A percentile compares a stretch with the other conserved stretches of the same genome.
Conservation (phyloP, 208 protist species). For the Trypanosoma vivax region DNA sequence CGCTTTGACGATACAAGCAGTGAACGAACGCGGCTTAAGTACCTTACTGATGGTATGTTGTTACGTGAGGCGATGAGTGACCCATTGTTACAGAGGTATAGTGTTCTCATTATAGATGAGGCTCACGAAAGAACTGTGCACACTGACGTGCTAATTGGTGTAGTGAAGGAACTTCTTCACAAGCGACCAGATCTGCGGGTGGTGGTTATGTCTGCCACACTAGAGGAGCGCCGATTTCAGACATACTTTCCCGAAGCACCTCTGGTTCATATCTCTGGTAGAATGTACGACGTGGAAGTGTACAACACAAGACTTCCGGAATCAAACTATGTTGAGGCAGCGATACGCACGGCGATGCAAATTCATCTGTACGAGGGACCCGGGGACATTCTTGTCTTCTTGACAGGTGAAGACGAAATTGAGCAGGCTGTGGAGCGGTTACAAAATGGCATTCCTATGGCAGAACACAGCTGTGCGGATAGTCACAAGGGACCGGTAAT, state of each 20-base stretch:
- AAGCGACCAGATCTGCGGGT: constrained; percentile 91
- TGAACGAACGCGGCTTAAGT: constrained; percentile 94
- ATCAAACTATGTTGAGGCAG: constrained; percentile 95
- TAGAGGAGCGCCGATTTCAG: constrained; percentile 97
- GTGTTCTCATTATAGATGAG: constrained; percentile 98
- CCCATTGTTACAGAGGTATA: constrained; percentile 87
- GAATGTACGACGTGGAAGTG: constrained; percentile 91
- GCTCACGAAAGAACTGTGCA: constrained; percentile 98
- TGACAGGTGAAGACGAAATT: constrained; percentile 99
- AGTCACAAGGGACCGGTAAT: constrained; percentile 78
- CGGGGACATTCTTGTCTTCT: constrained; percentile 99
- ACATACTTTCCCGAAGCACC: constrained; percentile 96
- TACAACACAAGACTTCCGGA: constrained; percentile 85
- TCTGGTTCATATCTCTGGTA: constrained; percentile 96
- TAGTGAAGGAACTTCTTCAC: constrained; percentile 91
- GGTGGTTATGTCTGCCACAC: constrained; percentile 96
- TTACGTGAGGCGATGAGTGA: constrained; percentile 96
- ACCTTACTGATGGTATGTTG: constrained; percentile 99
- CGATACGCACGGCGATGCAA: constrained; percentile 96
- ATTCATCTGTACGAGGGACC: constrained; percentile 96
- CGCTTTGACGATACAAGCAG: constrained; percentile 97
- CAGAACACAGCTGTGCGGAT: constrained; percentile 66
- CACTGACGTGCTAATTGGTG: constrained; percentile 98
- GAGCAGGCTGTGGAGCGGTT: constrained; percentile 97
- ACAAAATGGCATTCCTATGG: constrained; percentile 68